A percentile compares a stretch with the other conserved stretches of the same genome.
Evolutionary conservation across 2,329 filamentous ascomycete genomes (phyloP).

Genomic region (Exserohilum rostratum): DNA sequence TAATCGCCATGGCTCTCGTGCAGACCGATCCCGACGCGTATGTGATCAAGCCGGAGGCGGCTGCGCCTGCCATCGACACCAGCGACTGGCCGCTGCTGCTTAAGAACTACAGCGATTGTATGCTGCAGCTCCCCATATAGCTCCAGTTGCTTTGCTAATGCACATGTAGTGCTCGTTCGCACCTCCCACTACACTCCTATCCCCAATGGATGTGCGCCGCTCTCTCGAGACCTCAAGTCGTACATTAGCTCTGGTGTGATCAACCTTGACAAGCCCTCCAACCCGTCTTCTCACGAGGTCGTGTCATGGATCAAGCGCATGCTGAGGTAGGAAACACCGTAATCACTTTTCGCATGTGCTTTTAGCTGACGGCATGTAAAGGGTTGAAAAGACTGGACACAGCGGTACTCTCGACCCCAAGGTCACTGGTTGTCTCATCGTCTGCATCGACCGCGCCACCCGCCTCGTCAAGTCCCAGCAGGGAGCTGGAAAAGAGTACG

Average conservation of each 20-base stretch:
- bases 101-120: slow-evolving; percentile 94
- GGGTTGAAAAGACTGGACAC: slow-evolving; percentile 96
- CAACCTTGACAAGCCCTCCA: slow-evolving; percentile 97
- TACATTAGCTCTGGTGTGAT: slow-evolving; percentile 98
- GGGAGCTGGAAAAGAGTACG: slow-evolving; percentile 98
- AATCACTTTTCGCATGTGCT: background rate
- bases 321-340: slow-evolving; percentile 66
- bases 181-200: slow-evolving; percentile 98
- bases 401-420: slow-evolving; percentile 98
- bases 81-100: slow-evolving; percentile 91
- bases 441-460: slow-evolving; percentile 95
- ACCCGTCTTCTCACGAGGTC: slow-evolving; percentile 97
- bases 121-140: slow-evolving; percentile 52
- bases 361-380: slow-evolving; percentile 44
- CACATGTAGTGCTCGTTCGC: slow-evolving; percentile 76
- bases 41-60: slow-evolving; percentile 89
- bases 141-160: slow-evolving; percentile 31
- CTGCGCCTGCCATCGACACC: slow-evolving; percentile 78
- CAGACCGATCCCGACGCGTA: slow-evolving; percentile 67
- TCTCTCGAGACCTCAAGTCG: slow-evolving; percentile 93
- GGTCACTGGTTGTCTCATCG: slow-evolving; percentile 93
- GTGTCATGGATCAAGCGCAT: slow-evolving; percentile 99
- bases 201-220: slow-evolving; percentile 85
- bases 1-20: slow-evolving; percentile 45
- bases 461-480: slow-evolving; percentile 98